Evolutionary conservation across 169 alveolate genomes (phyloP).

Genomic region (Babesia caballi): DNA sequence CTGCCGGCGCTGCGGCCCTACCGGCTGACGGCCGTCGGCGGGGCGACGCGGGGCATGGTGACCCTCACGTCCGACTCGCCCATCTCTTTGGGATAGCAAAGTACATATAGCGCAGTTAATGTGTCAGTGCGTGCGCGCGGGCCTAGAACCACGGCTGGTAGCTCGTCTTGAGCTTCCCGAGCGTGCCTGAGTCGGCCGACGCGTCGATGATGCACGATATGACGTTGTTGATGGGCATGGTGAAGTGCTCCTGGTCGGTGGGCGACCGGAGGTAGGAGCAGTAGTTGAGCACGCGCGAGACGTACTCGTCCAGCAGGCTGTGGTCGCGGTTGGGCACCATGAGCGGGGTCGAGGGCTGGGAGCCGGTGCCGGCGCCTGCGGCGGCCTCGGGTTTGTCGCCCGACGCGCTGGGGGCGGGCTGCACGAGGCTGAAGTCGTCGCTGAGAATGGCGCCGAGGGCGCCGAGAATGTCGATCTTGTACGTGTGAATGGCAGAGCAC

Average conservation of each 20-base stretch:
- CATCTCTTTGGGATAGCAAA: background rate
- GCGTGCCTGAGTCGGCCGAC: slow-evolving; percentile 61
- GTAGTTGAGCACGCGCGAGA: slow-evolving; percentile 57
- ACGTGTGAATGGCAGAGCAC: slow-evolving; percentile 70
- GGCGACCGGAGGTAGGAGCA: slow-evolving; percentile 65
- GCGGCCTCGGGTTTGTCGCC: background rate
- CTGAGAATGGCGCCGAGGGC: slow-evolving; percentile 67
- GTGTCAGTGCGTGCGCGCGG: background rate
- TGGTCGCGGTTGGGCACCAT: slow-evolving; percentile 16
- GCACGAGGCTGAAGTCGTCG: slow-evolving; percentile 53
- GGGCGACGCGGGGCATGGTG: slow-evolving; percentile 1
- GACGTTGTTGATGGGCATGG: slow-evolving; percentile 61
- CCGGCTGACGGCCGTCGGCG: slow-evolving; percentile 15
- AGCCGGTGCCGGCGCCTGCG: background rate
- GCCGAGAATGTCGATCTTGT: slow-evolving; percentile 70
- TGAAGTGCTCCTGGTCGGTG: slow-evolving; percentile 63
- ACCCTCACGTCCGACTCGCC: slow-evolving; percentile 25
- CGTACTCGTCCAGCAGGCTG: slow-evolving; percentile 56
- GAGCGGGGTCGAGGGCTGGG: slow-evolving; percentile 10
- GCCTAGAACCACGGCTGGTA: slow-evolving; percentile 64
- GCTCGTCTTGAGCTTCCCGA: slow-evolving; percentile 61
- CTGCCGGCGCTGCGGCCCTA: slow-evolving; percentile 20
- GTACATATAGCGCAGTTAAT: background rate
- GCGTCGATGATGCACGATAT: slow-evolving; percentile 62
- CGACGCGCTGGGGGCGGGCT: background rate